Evolutionary conservation across 1,139 yeast species (phyloP).

Genomic region (Suhomyces yuchorum): DNA sequence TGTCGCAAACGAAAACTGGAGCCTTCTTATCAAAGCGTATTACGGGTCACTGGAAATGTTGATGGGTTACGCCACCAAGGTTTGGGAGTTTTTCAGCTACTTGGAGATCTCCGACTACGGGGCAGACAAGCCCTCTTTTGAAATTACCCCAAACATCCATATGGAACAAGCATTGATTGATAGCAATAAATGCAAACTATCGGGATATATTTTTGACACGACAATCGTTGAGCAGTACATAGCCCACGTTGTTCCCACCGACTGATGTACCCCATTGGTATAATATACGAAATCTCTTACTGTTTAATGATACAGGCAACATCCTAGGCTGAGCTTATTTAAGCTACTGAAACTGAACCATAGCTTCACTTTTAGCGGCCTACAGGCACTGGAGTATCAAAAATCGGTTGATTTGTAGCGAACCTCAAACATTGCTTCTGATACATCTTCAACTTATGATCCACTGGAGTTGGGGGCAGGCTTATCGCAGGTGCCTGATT

Average conservation of each 20-base stretch:
- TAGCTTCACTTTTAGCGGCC: no score
- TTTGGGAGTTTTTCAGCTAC: constrained; percentile 33
- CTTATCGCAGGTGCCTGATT: neutral
- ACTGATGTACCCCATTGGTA: neutral
- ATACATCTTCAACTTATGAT: no score
- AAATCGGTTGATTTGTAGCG: no score
- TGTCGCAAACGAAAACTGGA: constrained; percentile 14
- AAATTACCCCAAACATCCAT: constrained; percentile 21
- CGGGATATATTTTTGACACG: constrained; percentile 27
- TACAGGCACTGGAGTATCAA: no score
- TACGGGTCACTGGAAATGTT: constrained; percentile 38
- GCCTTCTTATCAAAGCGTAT: constrained; percentile 24
- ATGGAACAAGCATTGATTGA: constrained; percentile 28
- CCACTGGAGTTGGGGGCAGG: no score
- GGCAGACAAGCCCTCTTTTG: constrained; percentile 8
- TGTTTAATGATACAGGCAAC: no score
- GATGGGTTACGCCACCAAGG: constrained; percentile 27
- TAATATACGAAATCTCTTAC: neutral
- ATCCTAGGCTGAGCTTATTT: no score
- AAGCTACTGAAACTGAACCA: no score
- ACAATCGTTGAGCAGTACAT: constrained; percentile 31
- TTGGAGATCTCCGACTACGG: constrained; percentile 17
- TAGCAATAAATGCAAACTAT: constrained; percentile 19
- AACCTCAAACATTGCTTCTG: no score
- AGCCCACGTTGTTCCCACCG: constrained; percentile 22